Base-by-base conservation (phyloP, 192 early-diverging fungal genomes). In the Polychytrium aggregatum region DNA sequence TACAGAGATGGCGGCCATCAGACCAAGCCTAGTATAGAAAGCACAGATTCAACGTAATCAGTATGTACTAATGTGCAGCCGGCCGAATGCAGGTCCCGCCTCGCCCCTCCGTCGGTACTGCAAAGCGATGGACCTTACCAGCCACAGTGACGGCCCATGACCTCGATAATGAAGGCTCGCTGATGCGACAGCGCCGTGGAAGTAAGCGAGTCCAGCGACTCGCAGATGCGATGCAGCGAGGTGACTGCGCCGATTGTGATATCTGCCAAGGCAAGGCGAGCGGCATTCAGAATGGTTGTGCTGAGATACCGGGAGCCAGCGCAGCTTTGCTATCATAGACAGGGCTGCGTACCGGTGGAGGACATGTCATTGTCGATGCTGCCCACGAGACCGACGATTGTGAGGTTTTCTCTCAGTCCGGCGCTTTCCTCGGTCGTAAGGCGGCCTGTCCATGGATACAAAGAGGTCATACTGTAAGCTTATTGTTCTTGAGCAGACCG, bases 81-180 rank as follows among this genome's bases (percentile, higher is more conserved):
- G n/a, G n/a, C n/a, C n/a, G n/a, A n/a, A n/a, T n/a, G n/a, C n/a
- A n/a, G n/a, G n/a, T n/a, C n/a, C n/a, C n/a, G n/a, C n/a, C n/a
- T n/a, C n/a, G n/a, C n/a, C n/a, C n/a, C n/a, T n/a, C n/a, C n/a
- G n/a, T n/a, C 31, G 31, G 31, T 11, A 33, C 4, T 33, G 31
- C 31, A 4, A 36, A 62, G 55, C 60, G 64, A 60, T 0, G 64
- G 67, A 22, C 85, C 87, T 28, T 90, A 63, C 94, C 94, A 98
- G 17, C 94, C 94, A 59, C 94, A 98, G 57, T 95, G 88, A 36
- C 94, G 80, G 9, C 91, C 94, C 94, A 98, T 98, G 29, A 98
- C 94, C 53, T 98, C 94, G 30, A 98, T 79, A 11, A 98, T 88
- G 57, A 98, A 98, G 7, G 94, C 94, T 41, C 94, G 84, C 45